Evolutionary conservation across 2,329 filamentous ascomycete genomes (phyloP), one percentile per base, ranked within the genome.

Genomic region (Neocucurbitaria cava): DNA sequence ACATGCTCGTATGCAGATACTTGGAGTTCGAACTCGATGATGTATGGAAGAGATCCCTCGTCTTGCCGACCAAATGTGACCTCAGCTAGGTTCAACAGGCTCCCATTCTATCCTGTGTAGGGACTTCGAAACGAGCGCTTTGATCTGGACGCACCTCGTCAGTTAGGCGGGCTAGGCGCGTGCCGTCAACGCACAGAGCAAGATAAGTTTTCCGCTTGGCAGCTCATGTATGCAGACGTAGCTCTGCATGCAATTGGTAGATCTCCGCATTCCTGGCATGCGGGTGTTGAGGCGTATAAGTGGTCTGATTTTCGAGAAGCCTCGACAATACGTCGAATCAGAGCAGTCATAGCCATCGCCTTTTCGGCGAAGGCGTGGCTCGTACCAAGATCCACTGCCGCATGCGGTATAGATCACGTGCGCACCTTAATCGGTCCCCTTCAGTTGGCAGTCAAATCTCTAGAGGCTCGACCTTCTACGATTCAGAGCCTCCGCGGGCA

Each of bases 241-340:
- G n/a, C 20, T 11, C 24, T 17, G 46, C 9, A 24, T 40, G 15
- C 18, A 18, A n/a, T 18, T 36, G 20, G 38, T 20, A 13, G 28
- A 46, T 18, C 18, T 30, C 15, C 21, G 2, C 35, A 49, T 36
- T 47, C 20, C 36, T 36, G 7, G 10, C 42, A n/a, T 23, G 38
- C 11, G 20, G 17, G n/a, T 41, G 38, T 35, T 18, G 21, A 43
- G 20, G 23, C 31, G 31, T 35, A 39, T 33, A 20, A 46, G 28
- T 47, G 46, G 46, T 33, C 42, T 35, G 42, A 40, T 54, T 24
- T 49, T 30, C 40, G 45, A 31, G 40, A 39, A 23, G 31, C 26
- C 45, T 44, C 18, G 11, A n/a, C 20, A 5, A 36, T 17, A 10
- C 24, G 13, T 30, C 45, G 42, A 7, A 43, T 43, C 24, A 33